Evolutionary conservation across 257 asterid genomes (phyloP).

Genomic region (Pogostemon cablin): DNA sequence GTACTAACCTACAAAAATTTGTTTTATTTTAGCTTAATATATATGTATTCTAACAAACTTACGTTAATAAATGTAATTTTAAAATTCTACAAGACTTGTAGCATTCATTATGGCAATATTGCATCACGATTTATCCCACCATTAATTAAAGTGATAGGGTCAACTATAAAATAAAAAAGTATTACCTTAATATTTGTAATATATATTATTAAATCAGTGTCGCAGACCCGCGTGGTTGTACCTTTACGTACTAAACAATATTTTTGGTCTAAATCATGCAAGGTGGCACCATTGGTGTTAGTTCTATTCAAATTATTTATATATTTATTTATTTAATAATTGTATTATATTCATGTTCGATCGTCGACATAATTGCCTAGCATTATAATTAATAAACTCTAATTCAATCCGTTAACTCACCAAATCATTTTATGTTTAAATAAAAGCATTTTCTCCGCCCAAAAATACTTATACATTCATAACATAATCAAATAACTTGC

Average conservation of each 20-base stretch:
- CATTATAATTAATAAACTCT: background rate
- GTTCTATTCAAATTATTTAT: background rate
- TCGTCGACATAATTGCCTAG: slow-evolving; percentile 1
- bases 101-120: background rate
- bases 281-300: slow-evolving; percentile 31
- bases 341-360: slow-evolving; percentile 9
- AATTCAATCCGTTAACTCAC: background rate
- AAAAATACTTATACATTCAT: too few species aligned
- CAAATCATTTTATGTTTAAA: background rate
- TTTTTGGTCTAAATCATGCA: slow-evolving; percentile 35
- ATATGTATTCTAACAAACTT: too few species aligned
- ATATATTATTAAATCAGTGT: slow-evolving; percentile 25
- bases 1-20: too few species aligned
- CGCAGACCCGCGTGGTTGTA: slow-evolving; percentile 32
- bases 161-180: slow-evolving; percentile 27
- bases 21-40: too few species aligned
- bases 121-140: background rate
- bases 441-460: too few species aligned
- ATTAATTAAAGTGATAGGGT: slow-evolving; percentile 23
- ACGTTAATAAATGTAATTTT: too few species aligned
- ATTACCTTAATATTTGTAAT: background rate
- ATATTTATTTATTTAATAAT: background rate
- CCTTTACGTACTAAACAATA: slow-evolving; percentile 43
- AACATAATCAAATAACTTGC: too few species aligned
- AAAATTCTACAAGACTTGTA: too few species aligned